Evolutionary conservation across 257 asterid genomes (phyloP), one percentile per base, ranked within the genome.

Genomic region (Lavandula angustifolia): DNA sequence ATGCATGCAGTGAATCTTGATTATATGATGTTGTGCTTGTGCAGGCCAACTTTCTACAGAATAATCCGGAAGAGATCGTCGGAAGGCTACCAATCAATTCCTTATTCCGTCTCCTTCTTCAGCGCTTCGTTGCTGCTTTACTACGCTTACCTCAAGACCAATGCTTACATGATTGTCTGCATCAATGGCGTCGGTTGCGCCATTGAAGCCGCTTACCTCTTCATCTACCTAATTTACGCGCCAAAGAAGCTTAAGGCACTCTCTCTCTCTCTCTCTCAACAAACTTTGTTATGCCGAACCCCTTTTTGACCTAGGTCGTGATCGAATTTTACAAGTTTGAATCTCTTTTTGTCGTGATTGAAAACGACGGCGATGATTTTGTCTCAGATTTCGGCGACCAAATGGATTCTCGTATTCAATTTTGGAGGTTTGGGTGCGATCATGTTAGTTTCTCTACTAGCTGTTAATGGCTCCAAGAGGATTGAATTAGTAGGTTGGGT

Each of bases 401-500:
- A 70, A 68, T 66, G 76, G 76, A 17, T 84, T 37, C 9, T 66
- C 27, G 0, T 84, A 14, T 62, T 85, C 63, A 77, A 85, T 31
- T 29, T 77, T 6, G 88, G 87, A 82, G 79, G 72, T 6, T 37
- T 85, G 14, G 88, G 82, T 52, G 3, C 71, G 44, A 70, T 88
- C 9, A 3, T 76, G 47, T 9, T 60, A 4, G 64, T 78, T 17
- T 78, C 96, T 7, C 4, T 70, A 14, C 37, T 78, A 41, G 64
- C 76, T 2, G 50, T 75, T 5, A 69, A 81, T 33, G 95, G 91
- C 37, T 0, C 78, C 0, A 48, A 73, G 7, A 75, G 91, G 71
- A 85, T 79, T 5, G 43, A 68, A 27, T 9, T 81, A 0, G 85
- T 89, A 12, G 96, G 96, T 73, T 89, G 95, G 96, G 48, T 59